Percentiles rank a stretch among this genome's conserved stretches.
phyloP scores from a whole-genome alignment of 768 basidiomycete species.

The Cantharellus anzutake region DNA sequence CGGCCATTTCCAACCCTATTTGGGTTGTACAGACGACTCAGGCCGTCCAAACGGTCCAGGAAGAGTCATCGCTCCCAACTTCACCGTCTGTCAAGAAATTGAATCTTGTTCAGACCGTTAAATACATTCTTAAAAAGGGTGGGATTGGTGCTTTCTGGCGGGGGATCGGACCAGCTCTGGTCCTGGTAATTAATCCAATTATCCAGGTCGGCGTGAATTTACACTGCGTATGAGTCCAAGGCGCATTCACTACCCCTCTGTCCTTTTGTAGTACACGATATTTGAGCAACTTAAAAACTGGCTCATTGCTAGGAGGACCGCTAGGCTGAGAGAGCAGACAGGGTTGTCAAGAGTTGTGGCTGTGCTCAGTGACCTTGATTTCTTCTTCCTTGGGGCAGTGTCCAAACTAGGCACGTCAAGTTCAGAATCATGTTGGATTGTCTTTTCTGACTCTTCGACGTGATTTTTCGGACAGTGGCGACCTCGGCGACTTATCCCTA shows the following conservation, averaged over 20 bases:
- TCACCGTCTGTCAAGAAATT: constrained; percentile 27
- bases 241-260: neutral
- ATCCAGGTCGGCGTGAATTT: constrained; percentile 25
- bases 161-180: constrained; percentile 83
- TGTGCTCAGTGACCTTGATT: constrained; percentile 64
- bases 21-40: constrained; percentile 95
- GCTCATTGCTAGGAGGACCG: constrained; percentile 43
- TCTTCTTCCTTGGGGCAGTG: constrained; percentile 86
- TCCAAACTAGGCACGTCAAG: constrained; percentile 44
- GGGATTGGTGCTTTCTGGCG: constrained; percentile 78
- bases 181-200: constrained; percentile 88
- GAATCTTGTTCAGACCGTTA: constrained; percentile 44
- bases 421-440: constrained; percentile 15
- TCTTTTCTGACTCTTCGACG: constrained; percentile 19
- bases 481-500: constrained; percentile 52
- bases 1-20: constrained; percentile 79
- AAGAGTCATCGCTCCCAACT: constrained; percentile 12
- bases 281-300: constrained; percentile 92
- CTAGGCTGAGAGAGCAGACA: constrained; percentile 26
- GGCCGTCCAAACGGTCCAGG: constrained; percentile 34
- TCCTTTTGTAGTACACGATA: constrained; percentile 50
- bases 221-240: neutral
- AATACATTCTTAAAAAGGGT: constrained; percentile 48
- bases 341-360: constrained; percentile 6
- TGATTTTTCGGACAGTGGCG: constrained; percentile 16